Conservation (phyloP, 352 stramenopile species). For the Globisporangium yorkense region DNA sequence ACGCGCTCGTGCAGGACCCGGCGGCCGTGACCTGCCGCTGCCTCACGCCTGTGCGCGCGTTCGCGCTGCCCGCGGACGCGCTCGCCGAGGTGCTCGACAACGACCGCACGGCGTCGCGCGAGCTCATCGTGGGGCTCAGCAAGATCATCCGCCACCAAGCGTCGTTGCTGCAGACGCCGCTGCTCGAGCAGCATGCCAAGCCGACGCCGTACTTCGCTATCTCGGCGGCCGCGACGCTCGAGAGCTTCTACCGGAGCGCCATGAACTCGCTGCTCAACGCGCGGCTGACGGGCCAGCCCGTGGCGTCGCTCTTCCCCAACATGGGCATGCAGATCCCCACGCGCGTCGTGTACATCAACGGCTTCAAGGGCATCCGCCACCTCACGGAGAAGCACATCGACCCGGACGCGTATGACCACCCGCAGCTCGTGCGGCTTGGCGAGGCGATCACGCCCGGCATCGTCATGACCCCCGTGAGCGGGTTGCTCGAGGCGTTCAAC, state of each 20-base stretch:
- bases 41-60: slow-evolving; percentile 74
- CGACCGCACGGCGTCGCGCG: slow-evolving; percentile 64
- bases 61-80: slow-evolving; percentile 58
- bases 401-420: slow-evolving; percentile 78
- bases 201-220: slow-evolving; percentile 88
- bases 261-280: slow-evolving; percentile 92
- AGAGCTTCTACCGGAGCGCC: slow-evolving; percentile 90
- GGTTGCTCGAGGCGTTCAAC: slow-evolving; percentile 91
- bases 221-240: slow-evolving; percentile 87
- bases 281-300: slow-evolving; percentile 70
- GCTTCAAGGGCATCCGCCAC: slow-evolving; percentile 90
- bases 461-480: slow-evolving; percentile 91
- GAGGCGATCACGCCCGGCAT: slow-evolving; percentile 86
- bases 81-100: slow-evolving; percentile 65
- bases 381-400: slow-evolving; percentile 84
- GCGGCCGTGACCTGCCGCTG: slow-evolving; percentile 75
- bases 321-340: slow-evolving; percentile 93
- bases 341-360: slow-evolving; percentile 91
- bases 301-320: slow-evolving; percentile 87
- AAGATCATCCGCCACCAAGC: slow-evolving; percentile 87
- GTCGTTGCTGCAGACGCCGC: slow-evolving; percentile 79
- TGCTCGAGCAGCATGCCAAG: slow-evolving; percentile 89
- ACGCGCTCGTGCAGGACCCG: slow-evolving; percentile 74
- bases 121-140: slow-evolving; percentile 83
- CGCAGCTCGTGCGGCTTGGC: slow-evolving; percentile 63